phyloP scores from a whole-genome alignment of 176 grass and related monocot species.

The Alopecurus myosuroides region DNA sequence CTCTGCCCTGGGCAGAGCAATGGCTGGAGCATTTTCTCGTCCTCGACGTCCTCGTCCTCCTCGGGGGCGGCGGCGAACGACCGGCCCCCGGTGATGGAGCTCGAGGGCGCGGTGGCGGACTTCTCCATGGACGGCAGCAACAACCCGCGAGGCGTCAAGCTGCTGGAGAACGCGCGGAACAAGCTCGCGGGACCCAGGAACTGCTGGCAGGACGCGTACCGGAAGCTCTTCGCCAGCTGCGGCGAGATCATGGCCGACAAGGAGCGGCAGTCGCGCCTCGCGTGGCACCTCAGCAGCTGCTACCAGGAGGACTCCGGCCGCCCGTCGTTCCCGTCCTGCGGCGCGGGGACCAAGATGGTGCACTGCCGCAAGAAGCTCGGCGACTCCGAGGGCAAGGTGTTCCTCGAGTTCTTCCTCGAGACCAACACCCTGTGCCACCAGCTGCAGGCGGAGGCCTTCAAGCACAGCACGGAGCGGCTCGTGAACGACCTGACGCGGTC shows the following conservation, averaged over 20 bases:
- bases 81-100: slow-evolving; percentile 10
- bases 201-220: slow-evolving; percentile 90
- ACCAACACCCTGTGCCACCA: slow-evolving; percentile 91
- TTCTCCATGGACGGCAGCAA: slow-evolving; percentile 45
- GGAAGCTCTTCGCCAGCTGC: slow-evolving; percentile 66
- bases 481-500: slow-evolving; percentile 62
- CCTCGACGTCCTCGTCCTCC: background rate
- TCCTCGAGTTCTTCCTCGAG: slow-evolving; percentile 85
- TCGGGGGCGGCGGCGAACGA: background rate
- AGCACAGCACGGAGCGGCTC: slow-evolving; percentile 63
- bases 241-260: slow-evolving; percentile 75
- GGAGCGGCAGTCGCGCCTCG: slow-evolving; percentile 68
- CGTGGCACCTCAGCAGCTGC: slow-evolving; percentile 88
- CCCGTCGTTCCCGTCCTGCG: slow-evolving; percentile 43
- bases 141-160: slow-evolving; percentile 38
- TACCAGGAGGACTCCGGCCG: slow-evolving; percentile 87
- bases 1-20: background rate
- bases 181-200: slow-evolving; percentile 42
- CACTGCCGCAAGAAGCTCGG: slow-evolving; percentile 53
- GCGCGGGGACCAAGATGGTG: slow-evolving; percentile 39
- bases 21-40: slow-evolving; percentile 39
- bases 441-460: slow-evolving; percentile 92
- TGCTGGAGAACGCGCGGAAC: slow-evolving; percentile 72
- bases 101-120: slow-evolving; percentile 27
- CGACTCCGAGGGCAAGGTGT: slow-evolving; percentile 63